Conservation (phyloP, 176 grass and related monocot species). For the Zizania latifolia region DNA sequence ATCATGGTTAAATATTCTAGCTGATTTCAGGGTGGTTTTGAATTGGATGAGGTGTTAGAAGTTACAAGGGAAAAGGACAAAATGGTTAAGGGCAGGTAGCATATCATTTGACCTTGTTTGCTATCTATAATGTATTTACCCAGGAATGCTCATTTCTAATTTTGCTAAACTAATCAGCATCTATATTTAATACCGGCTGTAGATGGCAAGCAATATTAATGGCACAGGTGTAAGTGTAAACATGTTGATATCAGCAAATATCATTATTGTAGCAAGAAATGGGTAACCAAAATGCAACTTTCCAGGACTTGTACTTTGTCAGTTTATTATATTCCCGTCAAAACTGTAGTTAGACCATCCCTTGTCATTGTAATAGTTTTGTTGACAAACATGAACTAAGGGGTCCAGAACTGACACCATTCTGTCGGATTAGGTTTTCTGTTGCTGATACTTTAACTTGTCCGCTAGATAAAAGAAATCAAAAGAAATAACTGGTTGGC, state of each 20-base stretch:
- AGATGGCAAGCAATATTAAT: neutral
- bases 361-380: neutral
- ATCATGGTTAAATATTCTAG: neutral
- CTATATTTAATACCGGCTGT: neutral
- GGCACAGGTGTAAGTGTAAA: neutral
- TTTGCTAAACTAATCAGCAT: slow-evolving; percentile 1
- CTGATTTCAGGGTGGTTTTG: neutral
- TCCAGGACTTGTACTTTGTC: neutral
- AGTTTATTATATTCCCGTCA: neutral
- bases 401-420: neutral
- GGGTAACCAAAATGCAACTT: neutral
- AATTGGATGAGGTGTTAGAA: neutral
- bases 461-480: neutral
- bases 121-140: neutral
- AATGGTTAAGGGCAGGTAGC: neutral
- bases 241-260: neutral
- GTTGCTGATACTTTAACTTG: slow-evolving; percentile 5
- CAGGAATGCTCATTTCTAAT: neutral
- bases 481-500: neutral
- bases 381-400: neutral
- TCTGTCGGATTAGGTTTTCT: neutral
- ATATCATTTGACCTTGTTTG: neutral
- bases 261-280: neutral
- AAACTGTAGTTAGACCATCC: neutral
- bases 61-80: neutral